Evolutionary conservation across 345 rosid genomes (phyloP), one percentile per base, ranked within the genome.

Genomic region (Eutrema heterophyllum): DNA sequence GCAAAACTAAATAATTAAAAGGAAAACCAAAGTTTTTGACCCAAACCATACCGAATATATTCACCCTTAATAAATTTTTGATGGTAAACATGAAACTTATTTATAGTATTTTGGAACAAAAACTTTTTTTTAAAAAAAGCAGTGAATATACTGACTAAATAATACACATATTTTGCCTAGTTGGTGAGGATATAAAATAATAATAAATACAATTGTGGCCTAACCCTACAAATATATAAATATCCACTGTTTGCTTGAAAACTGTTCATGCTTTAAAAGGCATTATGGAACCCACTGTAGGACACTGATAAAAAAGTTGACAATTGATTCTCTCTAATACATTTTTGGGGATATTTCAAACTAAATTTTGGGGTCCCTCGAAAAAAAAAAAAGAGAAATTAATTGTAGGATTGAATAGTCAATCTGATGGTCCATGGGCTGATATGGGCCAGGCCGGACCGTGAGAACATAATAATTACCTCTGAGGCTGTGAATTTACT

Each of bases 401-500:
- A 26, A 36, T 24, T 35, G 10, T 39, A 43, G 13, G 46, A 21
- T 21, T 21, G 24, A 21, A 1, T 21, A 21, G 1, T 21, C 24
- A 21, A 1, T 21, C 52, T 16, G 35, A 44, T 73, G 33, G 57
- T 53, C 55, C 70, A 10, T 53, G 70, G 63, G 65, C 77, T 26
- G 5, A n/a, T 64, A 73, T 46, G 51, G 60, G 59, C 59, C 65
- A 24, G 39, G 16, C 21, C 30, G 1, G 10, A 52, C 39, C 2
- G n/a, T 45, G 40, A 14, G 45, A 58, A 43, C n/a, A 16, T 50
- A 70, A 27, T 10, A n/a, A 61, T 36, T 36, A 26, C 52, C 32
- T 38, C 9, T 58, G 65, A 43, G 44, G 67, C 16, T 18, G 60
- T 57, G 40, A 50, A 26, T 50, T 79, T 85, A 88, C 77, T 80